phyloP scores from a whole-genome alignment of 2,329 filamentous ascomycete species.

The Rasamsonia emersonii region DNA sequence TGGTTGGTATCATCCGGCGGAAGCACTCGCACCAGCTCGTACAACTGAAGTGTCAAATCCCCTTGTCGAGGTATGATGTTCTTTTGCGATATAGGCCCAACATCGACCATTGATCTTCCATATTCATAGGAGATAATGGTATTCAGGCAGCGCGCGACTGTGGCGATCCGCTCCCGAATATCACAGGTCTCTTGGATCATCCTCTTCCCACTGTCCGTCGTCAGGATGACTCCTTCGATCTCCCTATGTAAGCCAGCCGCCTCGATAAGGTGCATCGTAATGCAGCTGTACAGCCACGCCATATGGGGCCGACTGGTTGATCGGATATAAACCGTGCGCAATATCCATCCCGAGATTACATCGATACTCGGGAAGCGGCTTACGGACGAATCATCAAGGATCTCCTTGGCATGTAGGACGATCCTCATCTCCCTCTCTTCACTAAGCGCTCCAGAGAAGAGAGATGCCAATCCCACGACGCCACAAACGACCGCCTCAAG shows the following conservation, averaged over 20 bases:
- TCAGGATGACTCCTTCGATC: slow-evolving; percentile 12
- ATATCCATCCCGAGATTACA: slow-evolving; percentile 34
- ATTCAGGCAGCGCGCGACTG: slow-evolving; percentile 21
- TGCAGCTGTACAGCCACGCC: slow-evolving; percentile 47
- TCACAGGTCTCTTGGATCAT: slow-evolving; percentile 11
- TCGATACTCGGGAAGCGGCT: slow-evolving; percentile 19
- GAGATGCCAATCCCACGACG: slow-evolving; percentile 23
- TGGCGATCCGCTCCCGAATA: slow-evolving; percentile 17
- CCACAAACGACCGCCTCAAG: slow-evolving; percentile 27
- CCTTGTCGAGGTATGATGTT: slow-evolving; percentile 4
- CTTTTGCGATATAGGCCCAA: slow-evolving; percentile 14
- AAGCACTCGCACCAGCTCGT: slow-evolving; percentile 8
- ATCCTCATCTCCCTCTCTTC: slow-evolving; percentile 18
- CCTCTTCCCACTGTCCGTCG: slow-evolving; percentile 6
- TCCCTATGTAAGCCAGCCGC: slow-evolving; percentile 28
- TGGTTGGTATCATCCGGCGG: slow-evolving; percentile 5
- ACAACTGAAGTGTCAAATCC: slow-evolving; percentile 14
- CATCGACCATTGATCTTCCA: slow-evolving; percentile 20
- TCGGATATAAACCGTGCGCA: slow-evolving; percentile 44
- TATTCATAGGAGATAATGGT: slow-evolving; percentile 26
- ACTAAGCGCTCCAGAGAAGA: slow-evolving; percentile 17
- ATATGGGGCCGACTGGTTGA: slow-evolving; percentile 43
- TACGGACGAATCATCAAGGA: slow-evolving; percentile 32
- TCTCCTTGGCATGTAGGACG: slow-evolving; percentile 28
- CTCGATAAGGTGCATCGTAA: slow-evolving; percentile 48